Evolutionary conservation across 352 stramenopile genomes (phyloP).

Genomic region (Globisporangium recalcitrans): DNA sequence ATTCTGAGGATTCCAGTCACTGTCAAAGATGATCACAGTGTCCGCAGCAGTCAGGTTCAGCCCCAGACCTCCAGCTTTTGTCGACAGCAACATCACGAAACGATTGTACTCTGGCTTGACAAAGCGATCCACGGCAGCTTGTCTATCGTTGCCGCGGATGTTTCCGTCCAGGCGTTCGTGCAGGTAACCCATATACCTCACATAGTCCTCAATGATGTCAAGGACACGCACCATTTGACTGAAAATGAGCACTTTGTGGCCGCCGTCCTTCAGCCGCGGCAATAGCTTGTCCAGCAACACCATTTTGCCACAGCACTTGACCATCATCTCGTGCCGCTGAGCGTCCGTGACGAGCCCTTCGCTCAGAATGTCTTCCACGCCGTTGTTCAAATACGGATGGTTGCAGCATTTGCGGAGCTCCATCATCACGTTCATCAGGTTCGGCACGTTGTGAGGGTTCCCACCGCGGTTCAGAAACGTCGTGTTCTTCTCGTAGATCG

Average conservation of each 20-base stretch:
- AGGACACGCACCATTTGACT: slow-evolving; percentile 99
- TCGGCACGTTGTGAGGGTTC: slow-evolving; percentile 80
- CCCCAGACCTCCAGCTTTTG: slow-evolving; percentile 93
- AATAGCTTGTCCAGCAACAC: slow-evolving; percentile 99
- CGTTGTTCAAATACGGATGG: slow-evolving; percentile 91
- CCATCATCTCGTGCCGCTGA: slow-evolving; percentile 90
- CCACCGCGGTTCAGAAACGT: slow-evolving; percentile 80
- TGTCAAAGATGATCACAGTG: slow-evolving; percentile 98
- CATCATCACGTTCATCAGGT: slow-evolving; percentile 93
- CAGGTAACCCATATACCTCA: slow-evolving; percentile 88
- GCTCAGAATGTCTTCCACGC: slow-evolving; percentile 86
- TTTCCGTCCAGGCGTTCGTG: slow-evolving; percentile 98
- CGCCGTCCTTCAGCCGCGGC: slow-evolving; percentile 93
- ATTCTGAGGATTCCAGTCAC: slow-evolving; percentile 97
- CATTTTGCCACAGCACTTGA: slow-evolving; percentile 99
- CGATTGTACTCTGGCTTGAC: slow-evolving; percentile 89
- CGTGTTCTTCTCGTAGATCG: slow-evolving; percentile 97
- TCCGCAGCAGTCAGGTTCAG: slow-evolving; percentile 92
- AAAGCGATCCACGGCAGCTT: slow-evolving; percentile 84
- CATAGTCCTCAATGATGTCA: slow-evolving; percentile 99
- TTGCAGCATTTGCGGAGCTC: slow-evolving; percentile 90
- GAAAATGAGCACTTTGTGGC: slow-evolving; percentile 99
- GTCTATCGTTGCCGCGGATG: slow-evolving; percentile 89
- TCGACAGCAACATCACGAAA: slow-evolving; percentile 98
- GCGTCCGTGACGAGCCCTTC: slow-evolving; percentile 69